Evolutionary conservation across 441 rosid genomes (phyloP).

Genomic region (Populus hybrid): DNA sequence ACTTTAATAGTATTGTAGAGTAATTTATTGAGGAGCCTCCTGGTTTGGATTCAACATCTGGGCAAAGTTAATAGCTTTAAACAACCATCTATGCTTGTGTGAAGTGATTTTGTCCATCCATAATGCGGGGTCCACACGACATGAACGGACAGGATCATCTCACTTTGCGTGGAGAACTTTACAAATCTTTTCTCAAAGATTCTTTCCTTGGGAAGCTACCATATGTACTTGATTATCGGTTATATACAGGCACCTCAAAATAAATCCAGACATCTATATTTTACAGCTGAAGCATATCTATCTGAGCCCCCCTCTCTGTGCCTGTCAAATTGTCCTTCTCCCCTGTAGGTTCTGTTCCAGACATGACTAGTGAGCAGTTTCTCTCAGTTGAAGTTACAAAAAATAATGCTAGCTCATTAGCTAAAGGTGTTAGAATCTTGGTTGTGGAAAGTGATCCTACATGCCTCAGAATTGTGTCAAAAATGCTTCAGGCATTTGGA

Average conservation of each 20-base stretch:
- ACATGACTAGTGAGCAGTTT: conserved; percentile 22
- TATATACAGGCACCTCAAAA: neutral
- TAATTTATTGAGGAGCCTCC: neutral
- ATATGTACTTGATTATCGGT: neutral
- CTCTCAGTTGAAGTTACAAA: conserved; percentile 8
- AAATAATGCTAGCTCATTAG: neutral
- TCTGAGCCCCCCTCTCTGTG: neutral
- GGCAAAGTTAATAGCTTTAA: neutral
- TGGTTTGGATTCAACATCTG: neutral
- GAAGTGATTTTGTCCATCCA: neutral
- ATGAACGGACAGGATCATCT: neutral
- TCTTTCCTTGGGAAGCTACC: neutral
- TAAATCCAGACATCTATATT: neutral
- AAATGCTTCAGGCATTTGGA: conserved; percentile 32
- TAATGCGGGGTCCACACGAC: neutral
- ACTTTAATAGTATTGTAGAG: neutral
- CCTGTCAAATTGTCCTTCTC: neutral
- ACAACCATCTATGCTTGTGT: neutral
- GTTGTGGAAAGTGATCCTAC: conserved; percentile 39
- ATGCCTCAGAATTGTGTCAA: conserved; percentile 31
- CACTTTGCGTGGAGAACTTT: neutral
- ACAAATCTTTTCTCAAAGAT: neutral
- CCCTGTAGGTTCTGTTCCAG: neutral
- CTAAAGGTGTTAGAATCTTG: conserved; percentile 22
- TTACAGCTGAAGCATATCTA: neutral